Evolutionary conservation across 2,329 filamentous ascomycete genomes (phyloP), one percentile per base, ranked within the genome.

Genomic region (Nemania sp.): DNA sequence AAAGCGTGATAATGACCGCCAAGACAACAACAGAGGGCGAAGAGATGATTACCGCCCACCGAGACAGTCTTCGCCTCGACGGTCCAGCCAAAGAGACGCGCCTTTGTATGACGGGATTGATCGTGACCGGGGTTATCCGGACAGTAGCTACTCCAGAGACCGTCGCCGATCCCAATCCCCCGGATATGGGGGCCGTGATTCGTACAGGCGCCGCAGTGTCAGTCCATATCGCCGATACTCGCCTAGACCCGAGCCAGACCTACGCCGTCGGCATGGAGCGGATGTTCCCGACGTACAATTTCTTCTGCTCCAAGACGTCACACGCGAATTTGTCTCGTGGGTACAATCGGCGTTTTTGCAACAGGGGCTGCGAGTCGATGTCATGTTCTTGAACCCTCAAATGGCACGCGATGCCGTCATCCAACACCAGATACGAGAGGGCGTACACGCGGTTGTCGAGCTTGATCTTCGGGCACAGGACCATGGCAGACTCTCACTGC

Each of bases 211-310:
- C 60, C 80, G 90, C 58, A 92, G 87, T 56, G 85, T 86, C 3
- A 91, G 86, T 56, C 90, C 90, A 0, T 74, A 77, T 56, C 70
- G 72, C 3, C 66, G 79, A 26, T 72, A 79, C 44, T 72, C 80
- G 19, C 73, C 78, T 31, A 74, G 80, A 41, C 71, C 77, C 52
- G 80, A 86, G 49, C 76, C 91, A 11, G 86, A 89, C 24, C 81
- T 96, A 6, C 90, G 91, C 37, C 82, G 86, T 51, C 81, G 91
- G 52, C 82, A 85, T 53, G 85, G 89, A 4, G 77, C 81, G 52
- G 84, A 94, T 60, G 86, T 97, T 19, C 92, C 93, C 2, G 91
- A 97, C 64, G 88, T 97, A 14, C 91, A 97, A 69, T 84, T 97
- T 24, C 82, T 97, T 23, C 81, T 95, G 5, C 78, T 93, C 39